Conservation (phyloP, 2,329 filamentous ascomycete genomes). For the Metarhizium rileyi region DNA sequence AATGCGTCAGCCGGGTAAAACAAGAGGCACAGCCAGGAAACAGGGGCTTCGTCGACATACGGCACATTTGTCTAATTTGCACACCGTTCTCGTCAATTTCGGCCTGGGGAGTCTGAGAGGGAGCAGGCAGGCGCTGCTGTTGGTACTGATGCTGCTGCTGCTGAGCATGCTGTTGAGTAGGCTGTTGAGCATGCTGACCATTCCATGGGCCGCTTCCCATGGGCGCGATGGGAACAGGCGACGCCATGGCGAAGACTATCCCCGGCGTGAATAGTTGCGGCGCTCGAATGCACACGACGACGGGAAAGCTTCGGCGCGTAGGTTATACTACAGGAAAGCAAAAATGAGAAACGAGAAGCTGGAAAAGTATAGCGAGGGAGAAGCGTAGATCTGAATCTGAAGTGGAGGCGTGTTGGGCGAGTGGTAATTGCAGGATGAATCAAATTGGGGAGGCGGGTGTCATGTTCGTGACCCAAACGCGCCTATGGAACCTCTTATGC, state of each 20-base stretch:
- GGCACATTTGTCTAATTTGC: conserved; percentile 54
- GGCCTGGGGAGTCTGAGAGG: conserved; percentile 12
- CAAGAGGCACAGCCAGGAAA: conserved; percentile 3
- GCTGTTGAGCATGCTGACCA: conserved; percentile 2
- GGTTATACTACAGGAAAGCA: background rate
- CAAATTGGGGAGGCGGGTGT: conserved; percentile 27
- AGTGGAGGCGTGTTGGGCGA: conserved; percentile 5
- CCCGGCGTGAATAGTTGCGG: background rate
- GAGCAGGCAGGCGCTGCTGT: conserved; percentile 18
- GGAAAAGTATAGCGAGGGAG: background rate
- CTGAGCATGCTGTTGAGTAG: conserved; percentile 5
- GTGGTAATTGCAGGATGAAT: conserved; percentile 13
- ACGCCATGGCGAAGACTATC: conserved; percentile 25
- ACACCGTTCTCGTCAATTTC: conserved; percentile 38
- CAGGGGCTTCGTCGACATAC: conserved; percentile 41
- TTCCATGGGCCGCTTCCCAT: conserved; percentile 11
- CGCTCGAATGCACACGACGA: background rate
- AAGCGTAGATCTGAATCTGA: conserved; percentile 2
- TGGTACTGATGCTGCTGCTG: conserved; percentile 4
- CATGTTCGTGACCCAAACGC: conserved; percentile 25
- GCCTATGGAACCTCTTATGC: background rate
- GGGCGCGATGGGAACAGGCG: conserved; percentile 24
- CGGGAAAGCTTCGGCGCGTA: background rate
- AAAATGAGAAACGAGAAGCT: background rate
- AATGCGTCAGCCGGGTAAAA: conserved; percentile 11